Evolutionary conservation across 805 yeast species (phyloP).

Genomic region (Starmerella kuoi): DNA sequence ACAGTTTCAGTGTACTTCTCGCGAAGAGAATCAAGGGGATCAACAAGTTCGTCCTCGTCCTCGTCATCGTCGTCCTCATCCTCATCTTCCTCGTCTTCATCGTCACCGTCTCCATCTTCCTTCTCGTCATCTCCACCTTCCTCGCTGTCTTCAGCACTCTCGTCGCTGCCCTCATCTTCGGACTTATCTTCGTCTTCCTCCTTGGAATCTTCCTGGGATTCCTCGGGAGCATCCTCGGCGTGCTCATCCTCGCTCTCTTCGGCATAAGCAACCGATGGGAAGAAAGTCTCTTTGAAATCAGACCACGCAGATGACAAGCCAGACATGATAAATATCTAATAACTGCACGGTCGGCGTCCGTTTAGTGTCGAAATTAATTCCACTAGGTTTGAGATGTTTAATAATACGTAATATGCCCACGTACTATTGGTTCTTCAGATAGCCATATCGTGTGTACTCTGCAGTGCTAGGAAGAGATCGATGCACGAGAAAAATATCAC

Average conservation of each 20-base stretch:
- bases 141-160: conserved; percentile 24
- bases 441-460: conserved; percentile 11
- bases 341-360: background rate
- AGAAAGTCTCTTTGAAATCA: conserved; percentile 67
- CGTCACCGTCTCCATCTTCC: conserved; percentile 30
- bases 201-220: conserved; percentile 15
- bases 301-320: conserved; percentile 34
- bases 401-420: conserved; percentile 13
- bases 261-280: conserved; percentile 74
- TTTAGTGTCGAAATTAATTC: background rate
- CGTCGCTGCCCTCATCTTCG: conserved; percentile 33
- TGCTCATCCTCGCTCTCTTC: conserved; percentile 34
- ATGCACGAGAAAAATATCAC: too few relatives aligned
- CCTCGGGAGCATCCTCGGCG: conserved; percentile 6
- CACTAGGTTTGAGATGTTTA: conserved; percentile 5
- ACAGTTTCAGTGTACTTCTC: conserved; percentile 40
- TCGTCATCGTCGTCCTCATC: conserved; percentile 49
- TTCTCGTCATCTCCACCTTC: conserved; percentile 10
- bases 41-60: conserved; percentile 59
- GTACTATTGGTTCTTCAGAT: conserved; percentile 11
- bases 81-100: conserved; percentile 36
- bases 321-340: conserved; percentile 13
- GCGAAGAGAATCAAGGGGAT: conserved; percentile 51
- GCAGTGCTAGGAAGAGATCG: too few relatives aligned
- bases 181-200: conserved; percentile 22